phyloP scores from a whole-genome alignment of 257 asterid genomes.

The Plantago major region DNA sequence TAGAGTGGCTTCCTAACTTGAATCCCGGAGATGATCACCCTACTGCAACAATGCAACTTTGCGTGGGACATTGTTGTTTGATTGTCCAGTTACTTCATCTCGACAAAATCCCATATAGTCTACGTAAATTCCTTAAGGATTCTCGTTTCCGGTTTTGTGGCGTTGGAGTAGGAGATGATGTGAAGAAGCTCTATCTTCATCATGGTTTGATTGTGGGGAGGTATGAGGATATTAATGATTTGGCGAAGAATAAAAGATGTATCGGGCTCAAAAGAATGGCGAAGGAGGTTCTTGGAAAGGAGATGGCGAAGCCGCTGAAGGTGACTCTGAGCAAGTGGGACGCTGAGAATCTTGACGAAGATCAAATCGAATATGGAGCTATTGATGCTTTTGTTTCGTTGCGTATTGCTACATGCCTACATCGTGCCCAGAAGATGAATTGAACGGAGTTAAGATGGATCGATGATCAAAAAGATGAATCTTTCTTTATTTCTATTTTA shows the following conservation, averaged over 20 bases:
- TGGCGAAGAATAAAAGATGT: neutral
- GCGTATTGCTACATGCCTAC: neutral
- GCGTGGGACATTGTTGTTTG: neutral
- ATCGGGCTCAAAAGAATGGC: conserved; percentile 1
- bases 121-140: neutral
- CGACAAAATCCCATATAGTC: neutral
- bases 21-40: neutral
- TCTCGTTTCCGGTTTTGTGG: neutral
- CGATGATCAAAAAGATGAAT: too few species aligned
- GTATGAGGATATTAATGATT: neutral
- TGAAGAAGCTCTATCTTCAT: neutral
- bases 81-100: neutral
- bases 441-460: too few species aligned
- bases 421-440: too few species aligned
- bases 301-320: conserved; percentile 1
- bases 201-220: neutral
- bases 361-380: conserved; percentile 4
- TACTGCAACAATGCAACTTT: neutral
- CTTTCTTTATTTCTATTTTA: too few species aligned
- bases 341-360: neutral
- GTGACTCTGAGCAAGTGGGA: neutral
- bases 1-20: conserved; percentile 1
- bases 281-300: neutral
- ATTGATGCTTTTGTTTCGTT: conserved; percentile 9
- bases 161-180: neutral